A percentile compares a stretch with the other conserved stretches of the same genome.
phyloP scores from a whole-genome alignment of 441 rosid genomes.

The Syzygium syzygioides region DNA sequence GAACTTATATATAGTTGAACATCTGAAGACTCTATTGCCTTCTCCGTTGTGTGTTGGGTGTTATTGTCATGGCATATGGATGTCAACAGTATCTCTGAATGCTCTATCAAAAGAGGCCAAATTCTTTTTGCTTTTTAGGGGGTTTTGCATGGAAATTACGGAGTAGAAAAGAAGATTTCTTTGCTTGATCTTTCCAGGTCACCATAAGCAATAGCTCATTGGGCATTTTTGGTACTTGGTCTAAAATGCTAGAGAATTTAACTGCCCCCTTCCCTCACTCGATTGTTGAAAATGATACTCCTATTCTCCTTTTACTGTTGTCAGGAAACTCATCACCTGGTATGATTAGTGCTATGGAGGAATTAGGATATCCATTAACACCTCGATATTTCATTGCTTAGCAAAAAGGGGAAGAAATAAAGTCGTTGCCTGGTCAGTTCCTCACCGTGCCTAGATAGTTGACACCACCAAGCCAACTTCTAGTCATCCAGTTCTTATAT shows the following conservation, averaged over 20 bases:
- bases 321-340: background rate
- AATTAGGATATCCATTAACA: background rate
- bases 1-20: background rate
- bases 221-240: background rate
- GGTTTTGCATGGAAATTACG: background rate
- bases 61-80: background rate
- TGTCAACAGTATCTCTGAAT: background rate
- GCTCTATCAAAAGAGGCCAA: background rate
- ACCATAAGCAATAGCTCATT: background rate
- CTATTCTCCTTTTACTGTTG: background rate
- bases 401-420: background rate
- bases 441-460: background rate
- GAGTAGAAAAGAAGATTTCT: background rate
- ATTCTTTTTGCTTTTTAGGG: background rate
- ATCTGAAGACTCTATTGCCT: background rate
- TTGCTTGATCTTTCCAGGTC: background rate
- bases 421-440: background rate
- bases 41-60: background rate
- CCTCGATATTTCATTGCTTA: background rate
- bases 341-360: background rate
- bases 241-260: background rate
- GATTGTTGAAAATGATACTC: background rate
- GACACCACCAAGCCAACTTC: background rate
- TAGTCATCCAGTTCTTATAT: background rate
- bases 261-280: background rate